These are phyloP conservation scores for Saitoella complicata DNA, from an alignment of 805 yeast genomes.

Conservation along the genomic window DNA sequence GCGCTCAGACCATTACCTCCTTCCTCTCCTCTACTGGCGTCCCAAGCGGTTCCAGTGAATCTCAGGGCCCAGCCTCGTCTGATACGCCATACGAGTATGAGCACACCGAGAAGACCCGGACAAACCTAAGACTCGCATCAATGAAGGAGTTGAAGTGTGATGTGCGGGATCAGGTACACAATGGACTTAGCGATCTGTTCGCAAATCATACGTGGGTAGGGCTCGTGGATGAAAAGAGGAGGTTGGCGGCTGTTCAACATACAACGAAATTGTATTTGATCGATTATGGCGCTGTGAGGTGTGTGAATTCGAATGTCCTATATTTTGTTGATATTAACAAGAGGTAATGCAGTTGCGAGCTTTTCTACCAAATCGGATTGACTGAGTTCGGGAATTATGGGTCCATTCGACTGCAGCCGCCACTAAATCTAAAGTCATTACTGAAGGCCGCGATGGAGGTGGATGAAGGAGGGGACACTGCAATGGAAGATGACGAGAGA, in stretches of 20 bases:
- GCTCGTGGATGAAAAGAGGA: conserved; percentile 49
- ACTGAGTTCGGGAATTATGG: conserved; percentile 77
- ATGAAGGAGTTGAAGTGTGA: conserved; percentile 23
- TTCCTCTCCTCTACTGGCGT: background rate
- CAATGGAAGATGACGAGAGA: conserved; percentile 13
- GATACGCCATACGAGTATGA: background rate
- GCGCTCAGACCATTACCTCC: conserved; percentile 37
- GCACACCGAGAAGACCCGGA: conserved; percentile 9
- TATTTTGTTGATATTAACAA: background rate
- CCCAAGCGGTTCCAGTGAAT: background rate
- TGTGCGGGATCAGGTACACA: conserved; percentile 31
- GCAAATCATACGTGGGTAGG: conserved; percentile 65
- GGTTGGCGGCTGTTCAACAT: conserved; percentile 72
- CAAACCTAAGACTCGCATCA: conserved; percentile 38
- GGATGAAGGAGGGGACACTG: conserved; percentile 4
- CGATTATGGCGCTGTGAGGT: conserved; percentile 57
- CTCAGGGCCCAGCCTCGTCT: no score
- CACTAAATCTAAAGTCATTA: conserved; percentile 24
- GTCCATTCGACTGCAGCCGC: conserved; percentile 25
- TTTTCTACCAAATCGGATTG: conserved; percentile 69
- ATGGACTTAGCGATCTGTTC: conserved; percentile 49
- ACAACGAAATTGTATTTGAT: conserved; percentile 63
- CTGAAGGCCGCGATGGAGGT: conserved; percentile 24
- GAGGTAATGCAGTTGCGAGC: conserved; percentile 25
- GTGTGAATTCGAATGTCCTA: background rate